Evolutionary conservation across 2,329 filamentous ascomycete species (phyloP).

Genomic region (Exophiala lecanii-corni): DNA sequence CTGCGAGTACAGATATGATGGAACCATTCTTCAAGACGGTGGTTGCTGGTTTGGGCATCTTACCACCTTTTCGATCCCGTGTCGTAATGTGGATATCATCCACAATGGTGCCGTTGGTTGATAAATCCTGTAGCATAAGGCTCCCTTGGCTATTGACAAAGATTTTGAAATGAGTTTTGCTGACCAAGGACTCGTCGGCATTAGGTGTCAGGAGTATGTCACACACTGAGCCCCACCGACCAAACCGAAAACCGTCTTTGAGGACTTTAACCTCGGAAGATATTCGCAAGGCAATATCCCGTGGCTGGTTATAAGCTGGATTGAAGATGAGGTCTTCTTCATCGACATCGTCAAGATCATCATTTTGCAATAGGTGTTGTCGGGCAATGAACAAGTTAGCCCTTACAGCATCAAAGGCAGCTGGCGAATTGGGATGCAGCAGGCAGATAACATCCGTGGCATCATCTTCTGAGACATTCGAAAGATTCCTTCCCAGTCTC

Average conservation of each 20-base stretch:
- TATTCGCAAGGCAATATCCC: conserved; percentile 73
- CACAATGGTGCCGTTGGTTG: conserved; percentile 92
- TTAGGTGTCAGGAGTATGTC: conserved; percentile 68
- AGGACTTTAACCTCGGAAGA: conserved; percentile 68
- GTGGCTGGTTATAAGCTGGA: conserved; percentile 27
- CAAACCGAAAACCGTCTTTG: conserved; percentile 74
- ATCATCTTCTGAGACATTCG: conserved; percentile 75
- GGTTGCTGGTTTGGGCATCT: conserved; percentile 33
- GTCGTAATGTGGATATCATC: conserved; percentile 62
- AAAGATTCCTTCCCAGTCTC: conserved; percentile 72
- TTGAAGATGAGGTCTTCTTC: conserved; percentile 37
- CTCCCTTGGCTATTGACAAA: conserved; percentile 80
- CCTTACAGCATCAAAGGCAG: conserved; percentile 67
- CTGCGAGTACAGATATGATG: conserved; percentile 61
- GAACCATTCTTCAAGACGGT: conserved; percentile 69
- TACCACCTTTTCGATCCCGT: conserved; percentile 29
- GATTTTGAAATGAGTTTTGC: conserved; percentile 94
- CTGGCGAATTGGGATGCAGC: conserved; percentile 70
- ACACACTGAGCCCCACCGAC: conserved; percentile 66
- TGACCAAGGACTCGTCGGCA: conserved; percentile 69
- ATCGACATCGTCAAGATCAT: conserved; percentile 36
- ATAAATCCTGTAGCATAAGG: conserved; percentile 88
- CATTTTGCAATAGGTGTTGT: conserved; percentile 57
- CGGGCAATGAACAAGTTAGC: conserved; percentile 49
- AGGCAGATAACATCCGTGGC: conserved; percentile 86